Evolutionary conservation across 2,329 filamentous ascomycete genomes (phyloP), one percentile per base, ranked within the genome.

Genomic region (Diaporthe sp.): DNA sequence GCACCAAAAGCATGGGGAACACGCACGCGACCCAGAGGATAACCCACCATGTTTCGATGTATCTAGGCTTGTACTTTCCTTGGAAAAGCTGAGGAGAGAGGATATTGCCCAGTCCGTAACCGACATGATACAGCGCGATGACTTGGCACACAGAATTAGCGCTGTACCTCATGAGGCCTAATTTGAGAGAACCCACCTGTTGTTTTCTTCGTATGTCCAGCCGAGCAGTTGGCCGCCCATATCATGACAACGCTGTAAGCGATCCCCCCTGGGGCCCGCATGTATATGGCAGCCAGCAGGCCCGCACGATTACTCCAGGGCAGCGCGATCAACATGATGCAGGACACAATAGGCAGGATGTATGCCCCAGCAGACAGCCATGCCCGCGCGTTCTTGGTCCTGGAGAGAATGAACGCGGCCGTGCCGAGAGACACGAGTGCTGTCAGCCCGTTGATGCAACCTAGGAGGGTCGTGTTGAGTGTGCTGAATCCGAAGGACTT

Each of bases 401-500:
- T 76, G 32, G 75, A 72, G 9, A 76, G 65, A 1, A 76, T 70
- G 15, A 76, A 35, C 1, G 75, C 75, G 4, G 73, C 73, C 9
- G 63, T 37, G 1, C 73, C 70, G 2, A 75, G 73, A 10, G 73
- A 75, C 0, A 72, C 37, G 22, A 75, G 50, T 5, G 75, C 70
- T 15, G 70, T 76, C 17, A 76, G 27, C 6, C 75, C 75, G 22
- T 76, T 76, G 15, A 76, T 66, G 27, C 75, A 76, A 22, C 75
- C 75, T 8, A 78, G 77, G 32, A 80, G 78, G 0, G 82, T 84
- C 13, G 82, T 83, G 47, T 83, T 81, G 58, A 81, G 79, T 53
- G 77, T 82, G 17, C 76, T 82, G 74, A 86, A 86, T 4, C 84
- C 85, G 66, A 86, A 86, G 0, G 83, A 84, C 35, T 85, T 85